These are phyloP conservation scores for Primulina tabacum DNA, from an alignment of 257 asterid genomes.

Conservation along the genomic window DNA sequence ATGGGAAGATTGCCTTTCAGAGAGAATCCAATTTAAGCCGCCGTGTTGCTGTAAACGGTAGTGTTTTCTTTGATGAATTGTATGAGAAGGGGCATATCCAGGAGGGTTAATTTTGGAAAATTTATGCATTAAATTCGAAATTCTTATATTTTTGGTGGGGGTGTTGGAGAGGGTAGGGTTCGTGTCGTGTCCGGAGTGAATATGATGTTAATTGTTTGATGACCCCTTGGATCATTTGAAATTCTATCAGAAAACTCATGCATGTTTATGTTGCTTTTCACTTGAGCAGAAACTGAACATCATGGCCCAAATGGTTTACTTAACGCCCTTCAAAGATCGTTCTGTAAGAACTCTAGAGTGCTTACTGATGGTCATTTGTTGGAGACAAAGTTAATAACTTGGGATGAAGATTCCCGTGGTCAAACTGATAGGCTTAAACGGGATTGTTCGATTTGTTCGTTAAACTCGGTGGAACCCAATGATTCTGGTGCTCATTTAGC, in stretches of 20 bases:
- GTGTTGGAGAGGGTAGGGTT: too few species aligned
- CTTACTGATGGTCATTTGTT: slow-evolving; percentile 32
- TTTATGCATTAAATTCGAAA: background rate
- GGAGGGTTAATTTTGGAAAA: background rate
- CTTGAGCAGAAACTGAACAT: slow-evolving; percentile 54
- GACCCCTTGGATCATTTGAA: background rate
- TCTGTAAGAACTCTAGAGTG: slow-evolving; percentile 56
- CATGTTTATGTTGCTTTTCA: slow-evolving; percentile 17
- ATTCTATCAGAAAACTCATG: slow-evolving; percentile 7
- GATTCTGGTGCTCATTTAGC: slow-evolving; percentile 22
- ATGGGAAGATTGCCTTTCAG: slow-evolving; percentile 71
- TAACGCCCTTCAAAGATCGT: slow-evolving; percentile 65
- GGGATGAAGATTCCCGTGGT: slow-evolving; percentile 36
- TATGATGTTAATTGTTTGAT: too few species aligned
- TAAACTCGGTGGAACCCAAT: slow-evolving; percentile 17
- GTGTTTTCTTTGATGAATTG: slow-evolving; percentile 14
- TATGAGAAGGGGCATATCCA: background rate
- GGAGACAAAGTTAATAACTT: slow-evolving; percentile 35
- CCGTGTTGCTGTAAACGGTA: slow-evolving; percentile 52
- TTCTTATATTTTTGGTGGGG: background rate
- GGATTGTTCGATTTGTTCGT: slow-evolving; percentile 68
- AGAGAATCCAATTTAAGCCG: slow-evolving; percentile 45
- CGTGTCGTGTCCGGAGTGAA: background rate
- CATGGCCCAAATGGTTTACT: slow-evolving; percentile 53
- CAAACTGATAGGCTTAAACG: slow-evolving; percentile 36